Conservation (phyloP, 257 asterid genomes). For the Knoxia roxburghii region DNA sequence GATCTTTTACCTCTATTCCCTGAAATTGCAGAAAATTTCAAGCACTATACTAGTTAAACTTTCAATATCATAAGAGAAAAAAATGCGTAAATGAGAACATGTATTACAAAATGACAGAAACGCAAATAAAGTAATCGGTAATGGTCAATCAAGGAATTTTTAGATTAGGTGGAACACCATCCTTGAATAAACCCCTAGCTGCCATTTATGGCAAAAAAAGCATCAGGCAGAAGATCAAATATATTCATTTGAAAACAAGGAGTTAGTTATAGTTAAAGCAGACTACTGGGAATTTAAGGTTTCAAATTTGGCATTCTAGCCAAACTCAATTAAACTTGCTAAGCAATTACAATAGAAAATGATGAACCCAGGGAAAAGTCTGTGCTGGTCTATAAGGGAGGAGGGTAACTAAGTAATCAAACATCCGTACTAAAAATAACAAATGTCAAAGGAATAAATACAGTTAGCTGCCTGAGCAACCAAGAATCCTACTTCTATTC, state of each 20-base stretch:
- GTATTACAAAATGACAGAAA: neutral
- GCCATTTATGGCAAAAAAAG: neutral
- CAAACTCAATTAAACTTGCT: neutral
- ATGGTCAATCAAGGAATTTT: neutral
- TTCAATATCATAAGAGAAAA: neutral
- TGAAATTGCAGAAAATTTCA: slow-evolving; percentile 23
- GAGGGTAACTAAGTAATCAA: neutral
- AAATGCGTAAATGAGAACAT: neutral
- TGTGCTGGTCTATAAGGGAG: neutral
- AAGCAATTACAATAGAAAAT: neutral
- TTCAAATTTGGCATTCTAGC: slow-evolving; percentile 1
- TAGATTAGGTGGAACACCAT: neutral
- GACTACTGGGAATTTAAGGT: neutral
- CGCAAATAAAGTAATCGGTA: neutral
- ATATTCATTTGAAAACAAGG: neutral
- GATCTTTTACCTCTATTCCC: slow-evolving; percentile 41
- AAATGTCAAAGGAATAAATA: neutral
- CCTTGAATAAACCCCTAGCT: neutral
- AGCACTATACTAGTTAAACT: slow-evolving; percentile 3
- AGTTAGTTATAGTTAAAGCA: neutral
- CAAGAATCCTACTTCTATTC: neutral
- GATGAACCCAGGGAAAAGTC: neutral
- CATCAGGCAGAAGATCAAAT: neutral
- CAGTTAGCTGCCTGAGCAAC: neutral
- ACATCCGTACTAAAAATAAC: neutral